Percentiles rank a stretch among this genome's conserved stretches.
phyloP scores from a whole-genome alignment of 352 stramenopile genomes.

The Globisporangium cylindrosporum region DNA sequence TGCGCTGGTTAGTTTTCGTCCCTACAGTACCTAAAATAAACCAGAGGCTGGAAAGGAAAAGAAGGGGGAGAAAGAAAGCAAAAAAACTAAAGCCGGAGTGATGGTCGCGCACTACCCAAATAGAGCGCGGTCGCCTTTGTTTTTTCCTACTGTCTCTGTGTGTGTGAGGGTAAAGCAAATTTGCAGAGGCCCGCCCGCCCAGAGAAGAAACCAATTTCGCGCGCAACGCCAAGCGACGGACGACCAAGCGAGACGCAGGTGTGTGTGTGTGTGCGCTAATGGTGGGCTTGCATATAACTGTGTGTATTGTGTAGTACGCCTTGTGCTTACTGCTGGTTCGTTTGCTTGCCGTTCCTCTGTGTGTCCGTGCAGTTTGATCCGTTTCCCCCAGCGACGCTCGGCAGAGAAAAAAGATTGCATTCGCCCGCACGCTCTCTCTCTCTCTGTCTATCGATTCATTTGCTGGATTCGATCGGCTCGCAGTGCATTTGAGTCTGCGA shows the following conservation, averaged over 20 bases:
- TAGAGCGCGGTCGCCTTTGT: not conserved
- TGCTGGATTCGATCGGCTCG: not conserved
- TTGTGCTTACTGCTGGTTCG: conserved; percentile 1
- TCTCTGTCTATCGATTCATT: not conserved
- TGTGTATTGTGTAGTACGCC: not conserved
- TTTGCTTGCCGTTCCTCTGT: not conserved
- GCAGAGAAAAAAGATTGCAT: conserved; percentile 9
- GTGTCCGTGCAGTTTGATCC: not conserved
- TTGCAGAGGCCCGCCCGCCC: not conserved
- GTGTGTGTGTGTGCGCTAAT: not conserved
- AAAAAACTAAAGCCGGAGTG: not conserved
- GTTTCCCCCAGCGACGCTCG: not conserved
- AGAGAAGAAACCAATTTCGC: conserved; percentile 13
- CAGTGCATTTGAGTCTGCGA: not conserved
- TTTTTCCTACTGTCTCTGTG: not conserved
- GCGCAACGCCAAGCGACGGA: not conserved
- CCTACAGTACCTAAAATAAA: not conserved
- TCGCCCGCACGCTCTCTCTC: not conserved
- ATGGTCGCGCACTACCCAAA: not conserved
- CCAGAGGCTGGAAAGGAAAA: conserved; percentile 4
- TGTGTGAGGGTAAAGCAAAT: not conserved
- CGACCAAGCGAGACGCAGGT: conserved; percentile 4
- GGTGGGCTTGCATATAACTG: not conserved
- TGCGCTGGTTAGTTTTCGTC: not conserved
- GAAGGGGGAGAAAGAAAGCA: not conserved